A percentile compares a stretch with the other conserved stretches of the same genome.
Evolutionary conservation across 1,284 basidiomycete genomes (phyloP).

Genomic region (Malassezia globosa): DNA sequence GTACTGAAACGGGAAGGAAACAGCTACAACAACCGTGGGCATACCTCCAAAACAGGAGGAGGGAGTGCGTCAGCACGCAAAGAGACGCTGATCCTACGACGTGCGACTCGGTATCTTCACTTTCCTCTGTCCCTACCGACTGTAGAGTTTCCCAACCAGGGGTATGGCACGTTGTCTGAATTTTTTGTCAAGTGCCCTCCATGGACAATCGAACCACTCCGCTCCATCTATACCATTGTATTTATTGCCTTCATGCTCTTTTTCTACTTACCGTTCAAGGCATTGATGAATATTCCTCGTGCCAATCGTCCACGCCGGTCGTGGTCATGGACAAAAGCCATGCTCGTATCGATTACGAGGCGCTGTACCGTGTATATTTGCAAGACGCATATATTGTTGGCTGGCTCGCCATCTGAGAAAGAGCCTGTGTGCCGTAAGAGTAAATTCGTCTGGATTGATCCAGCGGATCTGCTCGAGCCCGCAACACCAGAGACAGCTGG

Average conservation of each 20-base stretch:
- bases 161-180: constrained; percentile 28
- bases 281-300: constrained; percentile 21
- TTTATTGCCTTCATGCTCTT: constrained; percentile 35
- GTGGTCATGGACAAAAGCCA: constrained; percentile 39
- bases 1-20: too few species aligned
- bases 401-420: constrained; percentile 24
- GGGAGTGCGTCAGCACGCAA: neutral
- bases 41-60: neutral
- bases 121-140: constrained; percentile 12
- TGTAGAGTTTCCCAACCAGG: constrained; percentile 36
- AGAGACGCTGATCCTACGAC: neutral
- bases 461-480: constrained; percentile 10
- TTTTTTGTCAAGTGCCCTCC: constrained; percentile 31
- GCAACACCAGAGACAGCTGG: neutral
- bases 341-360: constrained; percentile 30
- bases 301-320: constrained; percentile 22
- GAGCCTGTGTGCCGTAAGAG: constrained; percentile 26
- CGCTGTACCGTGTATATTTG: constrained; percentile 34
- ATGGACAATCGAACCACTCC: constrained; percentile 33
- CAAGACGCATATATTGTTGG: constrained; percentile 30
- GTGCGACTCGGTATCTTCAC: neutral
- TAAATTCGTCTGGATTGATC: constrained; percentile 35
- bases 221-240: constrained; percentile 32
- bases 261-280: constrained; percentile 27
- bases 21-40: too few species aligned